A percentile compares a stretch with the other conserved stretches of the same genome.
Evolutionary conservation across 1,284 basidiomycete genomes (phyloP).

Genomic region (Testicularia cyperi): DNA sequence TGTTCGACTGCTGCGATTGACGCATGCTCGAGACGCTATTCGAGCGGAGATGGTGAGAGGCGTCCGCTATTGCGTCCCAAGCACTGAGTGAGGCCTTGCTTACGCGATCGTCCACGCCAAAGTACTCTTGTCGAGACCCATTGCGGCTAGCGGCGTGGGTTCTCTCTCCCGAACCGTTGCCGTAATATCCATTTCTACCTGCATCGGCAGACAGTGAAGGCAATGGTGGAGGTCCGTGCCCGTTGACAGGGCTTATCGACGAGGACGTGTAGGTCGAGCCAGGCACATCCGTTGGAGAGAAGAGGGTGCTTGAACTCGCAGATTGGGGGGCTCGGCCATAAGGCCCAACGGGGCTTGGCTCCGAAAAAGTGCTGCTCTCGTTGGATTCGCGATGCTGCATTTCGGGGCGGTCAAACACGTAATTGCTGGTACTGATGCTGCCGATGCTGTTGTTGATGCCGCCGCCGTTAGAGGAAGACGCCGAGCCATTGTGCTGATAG

Average conservation of each 20-base stretch:
- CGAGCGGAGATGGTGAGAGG: constrained; percentile 24
- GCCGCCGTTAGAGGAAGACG: too few relatives aligned
- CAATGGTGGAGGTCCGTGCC: too few relatives aligned
- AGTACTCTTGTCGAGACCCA: constrained; percentile 3
- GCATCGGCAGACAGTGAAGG: too few relatives aligned
- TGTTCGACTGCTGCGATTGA: constrained; percentile 27
- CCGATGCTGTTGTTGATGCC: neutral
- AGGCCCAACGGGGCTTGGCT: constrained; percentile 11
- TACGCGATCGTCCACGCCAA: constrained; percentile 6
- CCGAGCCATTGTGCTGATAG: too few relatives aligned
- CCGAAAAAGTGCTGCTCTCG: constrained; percentile 21
- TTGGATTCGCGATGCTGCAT: constrained; percentile 16
- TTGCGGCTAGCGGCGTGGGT: too few relatives aligned
- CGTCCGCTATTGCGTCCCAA: constrained; percentile 31
- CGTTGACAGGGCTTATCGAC: too few relatives aligned
- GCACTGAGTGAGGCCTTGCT: constrained; percentile 24
- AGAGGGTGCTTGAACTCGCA: constrained; percentile 11
- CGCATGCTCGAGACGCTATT: constrained; percentile 24
- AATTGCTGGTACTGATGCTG: neutral
- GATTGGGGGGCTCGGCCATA: constrained; percentile 8
- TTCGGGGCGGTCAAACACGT: too few relatives aligned
- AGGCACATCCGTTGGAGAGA: constrained; percentile 14
- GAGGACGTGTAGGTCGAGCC: constrained; percentile 12
- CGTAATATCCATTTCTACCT: too few relatives aligned
- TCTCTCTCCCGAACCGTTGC: too few relatives aligned